Evolutionary conservation across 129 eudicot genomes (phyloP).

Genomic region (Heracleum sosnowskyi): DNA sequence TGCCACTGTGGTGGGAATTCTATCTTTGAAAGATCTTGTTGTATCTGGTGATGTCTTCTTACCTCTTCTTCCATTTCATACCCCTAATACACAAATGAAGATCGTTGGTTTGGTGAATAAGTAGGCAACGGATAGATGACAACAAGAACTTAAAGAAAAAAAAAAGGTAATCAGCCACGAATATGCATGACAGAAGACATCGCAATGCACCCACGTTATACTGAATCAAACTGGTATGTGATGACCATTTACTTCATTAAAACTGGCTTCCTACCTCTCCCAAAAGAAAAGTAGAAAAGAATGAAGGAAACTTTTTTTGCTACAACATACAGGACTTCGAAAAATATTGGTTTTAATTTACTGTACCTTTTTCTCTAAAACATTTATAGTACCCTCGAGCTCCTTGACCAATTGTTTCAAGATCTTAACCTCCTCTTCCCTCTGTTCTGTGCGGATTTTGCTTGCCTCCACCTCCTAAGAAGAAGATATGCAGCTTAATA

Average conservation of each 20-base stretch:
- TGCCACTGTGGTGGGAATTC: slow-evolving; percentile 50
- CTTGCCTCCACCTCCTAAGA: slow-evolving; percentile 69
- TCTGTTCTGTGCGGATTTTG: slow-evolving; percentile 63
- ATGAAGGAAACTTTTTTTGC: neutral
- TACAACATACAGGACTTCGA: neutral
- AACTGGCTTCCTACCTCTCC: neutral
- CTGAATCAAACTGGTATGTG: neutral
- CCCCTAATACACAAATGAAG: slow-evolving; percentile 27
- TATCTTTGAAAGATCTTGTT: slow-evolving; percentile 56
- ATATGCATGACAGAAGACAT: neutral
- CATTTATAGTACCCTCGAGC: slow-evolving; percentile 69
- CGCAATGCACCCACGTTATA: neutral
- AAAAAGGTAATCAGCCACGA: neutral
- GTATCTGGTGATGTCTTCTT: slow-evolving; percentile 42
- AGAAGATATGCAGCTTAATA: neutral
- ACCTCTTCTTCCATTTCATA: slow-evolving; percentile 71
- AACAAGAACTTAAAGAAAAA: neutral
- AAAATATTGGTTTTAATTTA: slow-evolving; percentile 16
- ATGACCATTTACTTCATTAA: neutral
- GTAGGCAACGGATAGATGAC: neutral
- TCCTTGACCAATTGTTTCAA: slow-evolving; percentile 71
- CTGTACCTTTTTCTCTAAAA: slow-evolving; percentile 64
- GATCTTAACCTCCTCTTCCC: slow-evolving; percentile 88
- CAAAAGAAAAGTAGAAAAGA: neutral
- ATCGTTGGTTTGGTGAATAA: neutral